Evolutionary conservation across 768 basidiomycete species (phyloP), one percentile per base, ranked within the genome.

Genomic region (Floccularia luteovirens): DNA sequence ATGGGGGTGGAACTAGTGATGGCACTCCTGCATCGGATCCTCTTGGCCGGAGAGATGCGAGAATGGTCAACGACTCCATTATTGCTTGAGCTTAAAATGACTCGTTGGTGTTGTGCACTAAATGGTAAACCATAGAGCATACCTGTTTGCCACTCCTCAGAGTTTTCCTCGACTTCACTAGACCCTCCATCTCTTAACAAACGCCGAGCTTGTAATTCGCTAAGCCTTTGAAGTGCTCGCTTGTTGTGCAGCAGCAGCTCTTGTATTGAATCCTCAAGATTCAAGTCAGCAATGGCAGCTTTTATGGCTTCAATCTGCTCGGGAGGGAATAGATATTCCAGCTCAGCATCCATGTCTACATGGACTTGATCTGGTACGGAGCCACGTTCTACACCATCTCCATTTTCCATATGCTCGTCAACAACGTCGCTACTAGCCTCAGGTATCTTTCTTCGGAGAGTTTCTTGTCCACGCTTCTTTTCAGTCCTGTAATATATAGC

Each of bases 141-240:
- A 89, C 88, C 89, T 44, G 74, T 75, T 48, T 86, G 79, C 82
- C 82, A 88, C 56, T 91, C 88, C 57, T 89, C 87, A 8, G 83
- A 82, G 24, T 70, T 82, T 52, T 78, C 73, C 53, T 78, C 71
- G 2, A 77, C 76, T 8, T 44, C 43, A 39, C 64, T 66, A 24
- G 56, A 55, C 6, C 64, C 72, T 27, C 64, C 67, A 11, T 66
- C 67, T 17, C 67, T 68, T 8, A 60, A 58, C 22, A 84, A 53
- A 8, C 88, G 74, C 39, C 59, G 53, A 14, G 60, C 62, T 51
- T 90, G 88, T 35, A 90, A 63, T 48, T 77, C 72, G 48, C 78
- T 78, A 11, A 91, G 63, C 38, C 79, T 65, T 39, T 62, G 54
- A 34, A 91, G 60, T 2, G 88, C 87, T 20, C 59, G 66, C 31